phyloP scores from a whole-genome alignment of 306 rosid genomes.

The Cotoneaster glaucophyllus region DNA sequence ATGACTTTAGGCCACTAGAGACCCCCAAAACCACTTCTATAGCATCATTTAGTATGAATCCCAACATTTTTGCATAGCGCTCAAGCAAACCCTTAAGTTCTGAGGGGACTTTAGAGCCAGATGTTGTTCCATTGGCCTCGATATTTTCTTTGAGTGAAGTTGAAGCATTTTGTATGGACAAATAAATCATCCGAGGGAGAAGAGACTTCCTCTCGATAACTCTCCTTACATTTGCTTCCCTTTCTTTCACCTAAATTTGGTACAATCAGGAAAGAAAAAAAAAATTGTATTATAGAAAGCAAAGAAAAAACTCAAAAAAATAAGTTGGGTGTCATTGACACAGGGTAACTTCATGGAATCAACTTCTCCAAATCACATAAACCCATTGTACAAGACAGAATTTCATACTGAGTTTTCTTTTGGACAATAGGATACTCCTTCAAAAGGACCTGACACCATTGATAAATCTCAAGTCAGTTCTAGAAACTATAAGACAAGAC shows the following conservation, averaged over 20 bases:
- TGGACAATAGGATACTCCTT: constrained; percentile 75
- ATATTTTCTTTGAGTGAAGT: constrained; percentile 59
- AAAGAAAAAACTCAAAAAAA: not conserved
- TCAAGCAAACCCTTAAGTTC: constrained; percentile 81
- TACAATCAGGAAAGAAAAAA: constrained; percentile 20
- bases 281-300: not conserved
- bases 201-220: constrained; percentile 75
- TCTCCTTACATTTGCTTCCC: constrained; percentile 57
- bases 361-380: not conserved
- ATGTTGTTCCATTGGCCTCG: constrained; percentile 55
- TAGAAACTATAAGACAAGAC: not conserved
- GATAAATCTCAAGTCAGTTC: constrained; percentile 4
- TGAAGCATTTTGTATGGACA: constrained; percentile 74
- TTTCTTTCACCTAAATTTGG: constrained; percentile 45
- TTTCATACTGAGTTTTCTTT: constrained; percentile 58
- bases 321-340: no score
- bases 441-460: constrained; percentile 62
- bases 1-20: constrained; percentile 39
- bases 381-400: not conserved
- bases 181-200: constrained; percentile 88
- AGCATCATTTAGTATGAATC: constrained; percentile 64
- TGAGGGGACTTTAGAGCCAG: constrained; percentile 41
- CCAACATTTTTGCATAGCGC: constrained; percentile 61
- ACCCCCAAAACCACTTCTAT: constrained; percentile 44
- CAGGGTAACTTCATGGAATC: not conserved